Evolutionary conservation across 257 asterid genomes (phyloP), one percentile per base, ranked within the genome.

Genomic region (Capsicum pubescens): DNA sequence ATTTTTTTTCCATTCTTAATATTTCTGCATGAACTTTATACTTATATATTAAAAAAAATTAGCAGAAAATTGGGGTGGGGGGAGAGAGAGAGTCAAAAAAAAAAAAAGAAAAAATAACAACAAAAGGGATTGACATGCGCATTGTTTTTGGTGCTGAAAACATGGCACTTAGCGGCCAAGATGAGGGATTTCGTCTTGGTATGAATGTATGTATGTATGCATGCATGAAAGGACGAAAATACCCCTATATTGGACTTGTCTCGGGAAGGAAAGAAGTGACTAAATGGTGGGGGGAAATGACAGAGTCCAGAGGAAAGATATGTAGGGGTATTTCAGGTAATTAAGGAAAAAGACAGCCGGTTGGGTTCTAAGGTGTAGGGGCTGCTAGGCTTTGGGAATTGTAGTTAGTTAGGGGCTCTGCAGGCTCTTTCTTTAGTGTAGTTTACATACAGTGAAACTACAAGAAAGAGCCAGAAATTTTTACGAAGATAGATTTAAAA

Each of bases 71-170:
- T 4, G 5, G 32, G 9, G 44, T 44, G 48, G n/a, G 72, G 68
- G 80, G 42, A 74, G 57, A 39, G 44, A 39, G 81, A 19, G 83
- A 56, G 72, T 32, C 72, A 66, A 66, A 44, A 54, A 66, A 76
- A 72, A 26, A 46, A 77, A 42, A 63, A 63, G 44, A 26, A 26
- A 26, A 26, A 26, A 26, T 26, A 26, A 26, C 32, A 26, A 26
- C 32, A 5, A 39, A 46, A 6, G 36, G 11, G 58, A 58, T 88
- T 86, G 86, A 95, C 97, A 92, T 93, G 98, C 98, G 97, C 92
- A 91, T 91, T 85, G 98, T 93, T 91, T 91, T 92, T 91, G 95
- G 97, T 91, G 98, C 90, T 54, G 89, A 86, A 95, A 93, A 92
- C 98, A 91, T 91, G 97, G 97, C 85, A 88, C 86, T 86, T 82